phyloP scores from a whole-genome alignment of 371 early-diverging fungal species.

The Mortierella sp. region DNA sequence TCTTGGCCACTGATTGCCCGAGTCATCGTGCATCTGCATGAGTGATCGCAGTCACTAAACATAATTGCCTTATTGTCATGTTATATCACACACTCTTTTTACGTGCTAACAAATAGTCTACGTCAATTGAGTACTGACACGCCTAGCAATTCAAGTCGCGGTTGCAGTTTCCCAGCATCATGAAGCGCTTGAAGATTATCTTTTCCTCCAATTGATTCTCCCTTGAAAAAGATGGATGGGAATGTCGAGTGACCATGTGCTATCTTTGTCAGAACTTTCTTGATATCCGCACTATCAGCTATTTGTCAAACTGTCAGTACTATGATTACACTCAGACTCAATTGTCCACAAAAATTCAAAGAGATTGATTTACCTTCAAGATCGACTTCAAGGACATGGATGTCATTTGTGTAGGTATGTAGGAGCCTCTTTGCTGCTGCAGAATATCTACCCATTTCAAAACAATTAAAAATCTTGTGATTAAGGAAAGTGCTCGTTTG shows the following conservation, averaged over 20 bases:
- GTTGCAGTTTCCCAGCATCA: constrained; percentile 15
- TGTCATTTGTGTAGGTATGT: constrained; percentile 38
- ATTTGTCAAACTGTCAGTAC: background rate
- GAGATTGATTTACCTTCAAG: constrained; percentile 27
- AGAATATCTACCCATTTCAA: constrained; percentile 29
- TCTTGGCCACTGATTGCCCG: background rate
- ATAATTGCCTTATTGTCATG: no score
- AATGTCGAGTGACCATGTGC: constrained; percentile 48
- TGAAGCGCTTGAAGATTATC: constrained; percentile 40
- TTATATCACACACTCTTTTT: no score
- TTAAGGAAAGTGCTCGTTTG: background rate
- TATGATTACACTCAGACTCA: background rate
- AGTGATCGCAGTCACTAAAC: constrained; percentile 7
- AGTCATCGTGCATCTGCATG: constrained; percentile 25
- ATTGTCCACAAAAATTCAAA: background rate
- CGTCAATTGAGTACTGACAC: constrained; percentile 23
- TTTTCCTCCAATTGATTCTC: constrained; percentile 45
- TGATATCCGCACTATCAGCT: constrained; percentile 37
- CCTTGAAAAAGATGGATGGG: constrained; percentile 50
- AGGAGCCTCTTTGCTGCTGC: constrained; percentile 41
- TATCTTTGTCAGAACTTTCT: constrained; percentile 43
- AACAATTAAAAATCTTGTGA: background rate
- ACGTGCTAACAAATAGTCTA: background rate
- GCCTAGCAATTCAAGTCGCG: constrained; percentile 33
- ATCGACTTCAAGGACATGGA: constrained; percentile 46